Base-by-base conservation (phyloP, 768 basidiomycete species). In the Russula abietina region DNA sequence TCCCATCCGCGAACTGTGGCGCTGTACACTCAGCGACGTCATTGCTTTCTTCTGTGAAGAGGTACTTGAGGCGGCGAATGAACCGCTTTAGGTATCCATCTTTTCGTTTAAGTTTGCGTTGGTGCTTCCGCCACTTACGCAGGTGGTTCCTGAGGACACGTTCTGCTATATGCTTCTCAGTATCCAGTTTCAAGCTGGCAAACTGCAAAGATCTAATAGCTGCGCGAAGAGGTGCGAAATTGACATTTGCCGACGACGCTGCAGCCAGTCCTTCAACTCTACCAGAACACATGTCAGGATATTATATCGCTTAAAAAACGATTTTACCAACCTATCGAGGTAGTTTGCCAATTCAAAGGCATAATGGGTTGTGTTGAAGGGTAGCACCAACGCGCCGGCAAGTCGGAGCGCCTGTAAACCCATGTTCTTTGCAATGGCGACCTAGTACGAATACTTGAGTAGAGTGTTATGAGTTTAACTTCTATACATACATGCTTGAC, bases 331-430 rank as follows among this genome's bases (percentile, higher is more conserved):
- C 85, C 77, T 76, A 55, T 79, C 70, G 3, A 86, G 75, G 69
- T 88, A 87, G 22, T 66, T 69, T 52, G 72, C 76, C 26, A 88
- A 75, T 63, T 86, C 81, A 39, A 76, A 70, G 0, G 85, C 72
- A 66, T 88, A 87, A 70, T 87, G 83, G 0, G 86, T 88, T 9
- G 86, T 86, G 70, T 88, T 88, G 65, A 88, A 71, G 1, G 87
- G 87, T 24, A 88, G 75, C 22, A 87, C 70, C 50, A 86, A 71
- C 24, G 79, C 74, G 59, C 82, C 79, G 4, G 82, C 75, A 4
- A 87, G 60, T 43, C 85, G 77, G n/a, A 88, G 70, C 5, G 78
- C 71, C 66, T 81, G 75, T 36, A 87, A 71, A 24, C 86, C 85
- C 14, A 84, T 71, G 63, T 82, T 77, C 67, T 83, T 80, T 17